Evolutionary conservation across 495 filamentous ascomycete genomes (phyloP).

Genomic region (Delitschia confertaspora): DNA sequence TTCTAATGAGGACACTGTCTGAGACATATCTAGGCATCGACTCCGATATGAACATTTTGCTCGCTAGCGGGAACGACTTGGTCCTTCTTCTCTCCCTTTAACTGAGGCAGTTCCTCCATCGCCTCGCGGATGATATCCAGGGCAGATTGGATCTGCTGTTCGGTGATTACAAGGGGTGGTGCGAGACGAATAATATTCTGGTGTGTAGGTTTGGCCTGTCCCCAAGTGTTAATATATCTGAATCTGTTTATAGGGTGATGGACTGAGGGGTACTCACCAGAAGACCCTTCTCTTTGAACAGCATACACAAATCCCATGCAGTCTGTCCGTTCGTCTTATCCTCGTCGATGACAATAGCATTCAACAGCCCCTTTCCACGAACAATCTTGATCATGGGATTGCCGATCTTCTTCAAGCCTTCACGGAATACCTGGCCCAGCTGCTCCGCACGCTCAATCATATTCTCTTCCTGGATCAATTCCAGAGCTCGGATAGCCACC

Average conservation of each 20-base stretch:
- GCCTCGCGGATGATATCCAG: constrained; percentile 37
- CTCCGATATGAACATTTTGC: constrained; percentile 64
- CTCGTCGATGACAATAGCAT: constrained; percentile 96
- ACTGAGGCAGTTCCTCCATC: constrained; percentile 33
- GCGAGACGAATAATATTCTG: constrained; percentile 70
- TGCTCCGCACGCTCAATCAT: constrained; percentile 72
- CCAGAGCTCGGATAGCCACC: constrained; percentile 90
- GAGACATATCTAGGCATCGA: constrained; percentile 30
- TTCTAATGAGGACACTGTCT: no score
- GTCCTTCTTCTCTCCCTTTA: constrained; percentile 65
- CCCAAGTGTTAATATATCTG: constrained; percentile 20
- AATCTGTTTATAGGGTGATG: constrained; percentile 33
- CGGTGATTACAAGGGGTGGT: constrained; percentile 38
- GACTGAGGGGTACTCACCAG: constrained; percentile 56
- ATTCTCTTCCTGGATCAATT: constrained; percentile 84
- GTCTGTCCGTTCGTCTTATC: constrained; percentile 69
- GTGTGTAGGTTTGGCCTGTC: constrained; percentile 93
- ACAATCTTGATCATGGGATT: constrained; percentile 74
- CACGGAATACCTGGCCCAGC: constrained; percentile 76
- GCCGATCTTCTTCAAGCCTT: constrained; percentile 59
- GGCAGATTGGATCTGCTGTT: constrained; percentile 34
- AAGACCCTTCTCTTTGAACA: constrained; percentile 92
- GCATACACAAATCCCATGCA: constrained; percentile 95
- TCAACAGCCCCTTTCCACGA: constrained; percentile 88
- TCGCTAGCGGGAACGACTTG: constrained; percentile 77